Base-by-base conservation (phyloP, 192 early-diverging fungal species). In the Rhizophagus sp. region DNA sequence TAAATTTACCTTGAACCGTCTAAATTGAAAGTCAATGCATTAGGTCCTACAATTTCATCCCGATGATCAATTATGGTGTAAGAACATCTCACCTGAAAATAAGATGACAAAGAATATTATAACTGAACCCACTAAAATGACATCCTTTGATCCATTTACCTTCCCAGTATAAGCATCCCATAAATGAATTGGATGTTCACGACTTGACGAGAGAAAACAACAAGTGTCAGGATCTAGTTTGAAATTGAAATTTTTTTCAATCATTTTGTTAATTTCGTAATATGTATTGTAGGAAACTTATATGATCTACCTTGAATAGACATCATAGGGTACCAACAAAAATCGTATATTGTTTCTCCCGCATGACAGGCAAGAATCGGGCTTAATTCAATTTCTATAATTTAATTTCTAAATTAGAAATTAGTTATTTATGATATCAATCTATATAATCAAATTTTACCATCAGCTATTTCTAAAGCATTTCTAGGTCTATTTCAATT, bases 141-240 rank as follows among this genome's bases (percentile, higher is more conserved):
- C 27, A 34, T 22, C 11, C 13, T n/a, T 17, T 27, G 13, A 41
- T 25, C 11, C 15, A 30, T 41, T 81, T 84, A 91, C 90, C 65
- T 89, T 82, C 41, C 90, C 90, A 25, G 90, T 88, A 47, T 81
- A 88, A 0, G 87, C 88, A 82, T 95, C 94, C 88, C 95, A 94
- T 75, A 96, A 71, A 33, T 89, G 94, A 5, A 95, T 76, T 1
- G 95, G 94, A 62, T 95, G 93, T 52, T 95, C 95, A 64, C 94
- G 85, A 27, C 86, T 87, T 10, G 90, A 90, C 2, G 88, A 85
- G 3, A 92, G 68, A 2, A 95, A 80, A 25, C 89, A 92, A 83
- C 90, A 91, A 10, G 91, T 88, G 12, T 82, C 83, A 3, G 90
- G 88, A 68, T 94, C 88, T 81, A 11, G 4, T 36, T 70, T 15